phyloP scores from a whole-genome alignment of 2,329 filamentous ascomycete genomes.

The Penicillium frequentans region DNA sequence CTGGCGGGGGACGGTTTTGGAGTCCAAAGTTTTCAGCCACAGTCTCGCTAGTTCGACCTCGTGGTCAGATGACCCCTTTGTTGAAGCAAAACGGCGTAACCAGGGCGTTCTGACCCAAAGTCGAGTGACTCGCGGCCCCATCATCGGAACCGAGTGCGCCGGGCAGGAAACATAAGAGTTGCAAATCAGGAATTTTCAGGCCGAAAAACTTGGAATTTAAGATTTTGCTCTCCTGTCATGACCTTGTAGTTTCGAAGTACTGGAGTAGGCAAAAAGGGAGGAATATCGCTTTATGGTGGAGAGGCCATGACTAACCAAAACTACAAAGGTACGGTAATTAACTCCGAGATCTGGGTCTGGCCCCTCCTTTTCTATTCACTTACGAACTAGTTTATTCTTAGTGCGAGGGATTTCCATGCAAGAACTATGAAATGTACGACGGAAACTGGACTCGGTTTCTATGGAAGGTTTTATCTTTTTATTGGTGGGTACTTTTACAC shows the following conservation, averaged over 20 bases:
- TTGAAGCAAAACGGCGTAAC: slow-evolving; percentile 29
- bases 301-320: slow-evolving; percentile 15
- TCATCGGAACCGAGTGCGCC: not conserved
- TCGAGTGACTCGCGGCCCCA: not conserved
- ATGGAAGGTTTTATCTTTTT: not conserved
- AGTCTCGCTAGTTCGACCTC: slow-evolving; percentile 47
- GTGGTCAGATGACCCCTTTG: slow-evolving; percentile 19
- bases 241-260: not conserved
- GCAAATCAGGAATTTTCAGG: not conserved
- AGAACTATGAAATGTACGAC: not conserved
- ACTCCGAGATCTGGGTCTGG: slow-evolving; percentile 3
- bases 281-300: not conserved
- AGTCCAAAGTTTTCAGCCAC: slow-evolving; percentile 58
- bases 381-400: not conserved
- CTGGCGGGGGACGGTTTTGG: slow-evolving; percentile 55
- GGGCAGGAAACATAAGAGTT: not conserved
- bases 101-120: slow-evolving; percentile 4
- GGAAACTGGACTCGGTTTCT: not conserved
- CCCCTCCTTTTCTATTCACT: not conserved
- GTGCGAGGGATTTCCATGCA: not conserved
- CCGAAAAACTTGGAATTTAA: not conserved
- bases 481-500: not conserved
- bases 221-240: too few relatives aligned
- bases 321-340: not conserved
- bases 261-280: not conserved